Base-by-base conservation (phyloP, 1,139 yeast genomes). In the Geotrichum bryndzae region DNA sequence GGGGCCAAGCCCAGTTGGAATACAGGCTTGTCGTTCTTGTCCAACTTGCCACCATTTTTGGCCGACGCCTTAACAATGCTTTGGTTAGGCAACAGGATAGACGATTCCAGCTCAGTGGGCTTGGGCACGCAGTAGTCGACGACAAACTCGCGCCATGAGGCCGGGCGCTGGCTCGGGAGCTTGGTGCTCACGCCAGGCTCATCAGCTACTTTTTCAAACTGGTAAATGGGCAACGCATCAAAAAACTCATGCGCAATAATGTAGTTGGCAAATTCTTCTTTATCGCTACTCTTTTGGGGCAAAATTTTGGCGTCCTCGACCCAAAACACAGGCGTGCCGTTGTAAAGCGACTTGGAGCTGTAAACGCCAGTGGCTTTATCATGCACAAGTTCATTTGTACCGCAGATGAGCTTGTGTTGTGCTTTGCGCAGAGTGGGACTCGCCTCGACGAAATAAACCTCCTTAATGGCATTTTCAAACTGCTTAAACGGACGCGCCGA, bases 231-330 rank as follows among this genome's bases (percentile, higher is more conserved):
- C 63, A 90, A 77, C 0, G 96, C 96, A 74, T 90, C 96, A 70
- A 87, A 90, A 69, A 90, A 90, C 71, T 90, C 96, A 71, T 90
- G 96, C 0, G 96, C 96, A 60, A 90, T 72, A 8, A 88, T 78
- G 70, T 83, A 89, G 64, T 88, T 87, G 50, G 90, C 82, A 23
- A 69, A 59, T 5, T 66, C 66, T 3, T 76, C 77, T 3, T 77
- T 77, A 4, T 33, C 22, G 45, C 33, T 56, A 3, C 15, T 33
- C 31, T 61, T 60, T 0, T 73, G 70, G 8, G 76, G 74, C 11
- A 86, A 73, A 63, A 84, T 87, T 64, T 80, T 79, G 63, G 88
- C 88, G 18, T 86, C 84, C 64, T 86, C 89, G n/a, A 82, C 79
- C 96, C 96, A 90, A 48, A 73, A 75, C 7, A 87, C 78, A 0